Evolutionary conservation across 352 stramenopile species (phyloP).

Genomic region (Aphanomyces invadans): DNA sequence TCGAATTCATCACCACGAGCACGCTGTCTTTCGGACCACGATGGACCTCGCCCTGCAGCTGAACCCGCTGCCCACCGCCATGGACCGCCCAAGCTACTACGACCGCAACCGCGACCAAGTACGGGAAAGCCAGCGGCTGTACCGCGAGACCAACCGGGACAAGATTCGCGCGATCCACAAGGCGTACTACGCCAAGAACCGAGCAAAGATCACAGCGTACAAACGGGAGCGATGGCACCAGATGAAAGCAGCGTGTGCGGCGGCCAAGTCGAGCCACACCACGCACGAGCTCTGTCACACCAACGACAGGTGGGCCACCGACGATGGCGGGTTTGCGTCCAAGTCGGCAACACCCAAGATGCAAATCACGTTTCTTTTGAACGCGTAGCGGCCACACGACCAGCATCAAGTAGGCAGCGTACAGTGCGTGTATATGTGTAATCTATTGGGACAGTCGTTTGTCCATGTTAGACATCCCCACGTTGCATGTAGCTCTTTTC

Average conservation of each 20-base stretch:
- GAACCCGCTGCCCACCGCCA: too few relatives aligned
- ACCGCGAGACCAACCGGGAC: background rate
- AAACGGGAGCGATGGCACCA: slow-evolving; percentile 8
- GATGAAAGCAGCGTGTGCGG: background rate
- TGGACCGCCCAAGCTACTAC: slow-evolving; percentile 2
- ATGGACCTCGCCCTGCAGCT: background rate
- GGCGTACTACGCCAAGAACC: slow-evolving; percentile 1
- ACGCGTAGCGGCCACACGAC: too few relatives aligned
- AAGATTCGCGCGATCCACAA: slow-evolving; percentile 8
- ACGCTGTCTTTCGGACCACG: background rate
- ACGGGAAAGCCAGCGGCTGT: background rate
- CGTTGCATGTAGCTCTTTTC: too few relatives aligned
- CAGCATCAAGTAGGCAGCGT: too few relatives aligned
- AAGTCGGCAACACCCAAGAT: too few relatives aligned
- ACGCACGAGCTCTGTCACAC: too few relatives aligned
- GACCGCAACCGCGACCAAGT: slow-evolving; percentile 8
- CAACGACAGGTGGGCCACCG: too few relatives aligned
- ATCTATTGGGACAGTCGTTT: too few relatives aligned
- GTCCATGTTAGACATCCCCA: too few relatives aligned
- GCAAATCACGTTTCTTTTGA: too few relatives aligned
- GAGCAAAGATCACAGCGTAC: slow-evolving; percentile 4
- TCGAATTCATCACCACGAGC: background rate
- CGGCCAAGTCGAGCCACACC: background rate
- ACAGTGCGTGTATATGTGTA: too few relatives aligned
- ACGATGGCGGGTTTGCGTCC: too few relatives aligned